Conservation (phyloP, 1,139 yeast genomes). For the Saccharomyces hybrid region DNA sequence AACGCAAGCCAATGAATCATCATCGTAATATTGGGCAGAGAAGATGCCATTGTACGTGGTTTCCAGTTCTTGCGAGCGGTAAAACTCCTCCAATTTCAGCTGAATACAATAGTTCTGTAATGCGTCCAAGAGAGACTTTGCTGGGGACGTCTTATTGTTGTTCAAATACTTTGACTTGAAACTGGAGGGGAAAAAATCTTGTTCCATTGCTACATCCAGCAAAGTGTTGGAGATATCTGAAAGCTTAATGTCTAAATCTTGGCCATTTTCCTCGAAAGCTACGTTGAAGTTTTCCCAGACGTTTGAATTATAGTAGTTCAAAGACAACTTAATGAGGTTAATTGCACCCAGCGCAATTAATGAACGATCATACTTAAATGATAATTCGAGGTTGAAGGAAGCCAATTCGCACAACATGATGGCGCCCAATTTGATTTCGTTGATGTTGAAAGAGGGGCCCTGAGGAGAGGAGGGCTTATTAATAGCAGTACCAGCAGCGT, state of each 20-base stretch:
- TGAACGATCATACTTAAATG: constrained; percentile 48
- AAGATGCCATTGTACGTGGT: constrained; percentile 1
- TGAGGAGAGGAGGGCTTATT: too few relatives aligned
- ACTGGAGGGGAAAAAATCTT: constrained; percentile 24
- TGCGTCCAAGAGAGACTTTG: constrained; percentile 9
- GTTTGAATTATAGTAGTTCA: constrained; percentile 15
- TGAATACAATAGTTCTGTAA: constrained; percentile 16
- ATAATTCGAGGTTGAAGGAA: constrained; percentile 53
- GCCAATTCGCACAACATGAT: constrained; percentile 58
- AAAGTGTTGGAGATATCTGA: constrained; percentile 14
- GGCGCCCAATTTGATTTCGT: constrained; percentile 49
- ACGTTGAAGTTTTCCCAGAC: constrained; percentile 17
- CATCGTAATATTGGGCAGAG: neutral
- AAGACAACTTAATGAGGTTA: constrained; percentile 19
- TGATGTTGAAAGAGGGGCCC: constrained; percentile 24
- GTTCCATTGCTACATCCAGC: constrained; percentile 11
- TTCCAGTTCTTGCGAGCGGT: constrained; percentile 14
- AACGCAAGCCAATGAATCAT: constrained; percentile 7
- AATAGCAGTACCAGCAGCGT: constrained; percentile 7
- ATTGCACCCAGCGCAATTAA: constrained; percentile 53
- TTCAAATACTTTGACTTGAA: constrained; percentile 25
- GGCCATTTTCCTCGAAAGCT: constrained; percentile 9
- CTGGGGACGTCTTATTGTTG: constrained; percentile 2
- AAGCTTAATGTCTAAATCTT: constrained; percentile 6
- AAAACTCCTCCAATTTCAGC: constrained; percentile 17